Conservation (phyloP, 768 basidiomycete species). For the Filobasidium wieringae region DNA sequence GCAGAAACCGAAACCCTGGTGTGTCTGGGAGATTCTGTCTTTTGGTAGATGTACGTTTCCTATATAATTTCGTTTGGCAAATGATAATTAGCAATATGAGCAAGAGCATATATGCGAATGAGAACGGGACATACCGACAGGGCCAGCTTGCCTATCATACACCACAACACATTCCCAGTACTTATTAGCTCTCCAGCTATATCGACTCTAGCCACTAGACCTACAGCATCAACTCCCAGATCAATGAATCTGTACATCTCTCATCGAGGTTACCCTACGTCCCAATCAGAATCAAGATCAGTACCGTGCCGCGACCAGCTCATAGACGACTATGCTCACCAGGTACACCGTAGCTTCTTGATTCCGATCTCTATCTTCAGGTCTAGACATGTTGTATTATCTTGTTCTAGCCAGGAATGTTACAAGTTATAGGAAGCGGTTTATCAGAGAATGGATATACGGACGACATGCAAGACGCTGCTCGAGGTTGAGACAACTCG, state of each 20-base stretch:
- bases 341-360: slow-evolving; percentile 85
- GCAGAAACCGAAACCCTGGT: slow-evolving; percentile 99
- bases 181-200: no score
- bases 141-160: slow-evolving; percentile 63
- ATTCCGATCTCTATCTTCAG: slow-evolving; percentile 70
- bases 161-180: no score
- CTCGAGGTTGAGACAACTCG: no score
- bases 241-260: slow-evolving; percentile 77
- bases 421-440: no score
- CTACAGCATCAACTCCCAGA: slow-evolving; percentile 92
- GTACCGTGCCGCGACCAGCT: no score
- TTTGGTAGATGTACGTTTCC: slow-evolving; percentile 97
- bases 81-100: not conserved
- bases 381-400: slow-evolving; percentile 34
- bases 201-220: slow-evolving; percentile 1
- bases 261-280: slow-evolving; percentile 93
- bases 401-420: no score
- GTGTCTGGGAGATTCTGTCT: slow-evolving; percentile 94
- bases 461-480: no score
- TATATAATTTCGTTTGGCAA: slow-evolving; percentile 33
- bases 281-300: not conserved
- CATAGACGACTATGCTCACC: slow-evolving; percentile 42
- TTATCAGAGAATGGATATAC: no score
- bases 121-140: slow-evolving; percentile 60
- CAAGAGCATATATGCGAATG: not conserved